Percentiles rank a stretch among this genome's conserved stretches.
phyloP scores from a whole-genome alignment of 2,329 filamentous ascomycete species.

The Septoria petroselini region DNA sequence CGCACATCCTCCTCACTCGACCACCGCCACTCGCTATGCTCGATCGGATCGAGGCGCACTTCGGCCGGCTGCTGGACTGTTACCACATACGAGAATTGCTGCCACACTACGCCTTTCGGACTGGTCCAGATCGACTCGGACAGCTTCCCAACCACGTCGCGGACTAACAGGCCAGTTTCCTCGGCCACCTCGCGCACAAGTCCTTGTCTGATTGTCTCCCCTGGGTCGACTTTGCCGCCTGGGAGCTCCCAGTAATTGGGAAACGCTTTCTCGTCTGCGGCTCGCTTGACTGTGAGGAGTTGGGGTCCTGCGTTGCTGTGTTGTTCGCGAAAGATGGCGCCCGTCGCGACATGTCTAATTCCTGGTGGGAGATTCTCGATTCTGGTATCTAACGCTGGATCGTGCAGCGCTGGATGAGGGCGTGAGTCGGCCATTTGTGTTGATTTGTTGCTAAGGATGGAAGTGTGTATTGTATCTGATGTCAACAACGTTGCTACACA shows the following conservation, averaged over 20 bases:
- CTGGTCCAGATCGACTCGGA: conserved; percentile 4
- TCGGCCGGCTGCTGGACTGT: conserved; percentile 4
- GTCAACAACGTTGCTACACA: no score
- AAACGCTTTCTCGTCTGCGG: conserved; percentile 14
- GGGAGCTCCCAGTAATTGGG: conserved; percentile 19
- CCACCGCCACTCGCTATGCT: conserved; percentile 21
- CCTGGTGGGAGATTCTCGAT: conserved; percentile 10
- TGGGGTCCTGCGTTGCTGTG: neutral
- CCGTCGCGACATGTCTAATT: neutral
- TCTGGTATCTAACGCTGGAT: conserved; percentile 8
- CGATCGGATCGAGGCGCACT: conserved; percentile 14
- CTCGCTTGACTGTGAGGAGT: conserved; percentile 15
- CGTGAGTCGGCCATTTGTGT: no score
- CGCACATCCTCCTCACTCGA: conserved; percentile 1
- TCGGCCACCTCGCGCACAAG: conserved; percentile 16
- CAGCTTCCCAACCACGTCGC: conserved; percentile 7
- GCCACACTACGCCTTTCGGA: conserved; percentile 5
- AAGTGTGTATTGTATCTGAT: no score
- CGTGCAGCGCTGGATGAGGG: neutral
- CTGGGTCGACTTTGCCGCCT: conserved; percentile 15
- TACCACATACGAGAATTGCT: conserved; percentile 14
- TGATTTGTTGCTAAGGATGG: no score
- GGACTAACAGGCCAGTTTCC: conserved; percentile 13
- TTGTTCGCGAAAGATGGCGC: neutral
- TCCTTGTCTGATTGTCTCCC: conserved; percentile 11